phyloP scores from a whole-genome alignment of 345 rosid species.

The Citrus sp. region DNA sequence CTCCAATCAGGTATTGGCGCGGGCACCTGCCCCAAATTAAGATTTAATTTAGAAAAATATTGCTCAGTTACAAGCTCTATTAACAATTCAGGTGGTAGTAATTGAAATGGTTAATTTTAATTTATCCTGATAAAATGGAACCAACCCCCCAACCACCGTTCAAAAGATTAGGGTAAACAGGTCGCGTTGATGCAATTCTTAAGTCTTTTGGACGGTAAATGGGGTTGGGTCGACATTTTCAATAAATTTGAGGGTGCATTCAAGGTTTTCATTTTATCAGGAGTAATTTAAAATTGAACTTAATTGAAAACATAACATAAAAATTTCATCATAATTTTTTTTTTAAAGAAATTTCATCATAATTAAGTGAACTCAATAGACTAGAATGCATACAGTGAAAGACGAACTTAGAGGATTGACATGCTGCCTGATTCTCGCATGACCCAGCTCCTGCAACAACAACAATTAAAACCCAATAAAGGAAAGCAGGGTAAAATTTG shows the following conservation, averaged over 20 bases:
- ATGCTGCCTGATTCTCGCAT: slow-evolving; percentile 84
- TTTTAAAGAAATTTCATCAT: not conserved
- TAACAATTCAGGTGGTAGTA: not conserved
- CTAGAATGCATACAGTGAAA: slow-evolving; percentile 51
- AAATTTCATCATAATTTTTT: not conserved
- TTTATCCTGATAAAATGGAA: too few species aligned
- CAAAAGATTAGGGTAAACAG: too few species aligned
- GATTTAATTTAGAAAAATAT: not conserved
- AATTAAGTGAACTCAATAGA: not conserved
- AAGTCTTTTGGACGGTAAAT: too few species aligned
- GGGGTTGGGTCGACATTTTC: too few species aligned
- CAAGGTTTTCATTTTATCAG: too few species aligned
- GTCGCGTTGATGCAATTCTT: too few species aligned
- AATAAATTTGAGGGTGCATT: too few species aligned
- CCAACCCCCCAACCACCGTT: too few species aligned
- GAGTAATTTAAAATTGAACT: too few species aligned
- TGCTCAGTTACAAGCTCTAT: not conserved
- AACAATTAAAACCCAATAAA: not conserved
- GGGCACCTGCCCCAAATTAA: slow-evolving; percentile 44
- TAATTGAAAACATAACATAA: too few species aligned
- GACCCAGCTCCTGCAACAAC: slow-evolving; percentile 63
- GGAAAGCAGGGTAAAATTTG: not conserved
- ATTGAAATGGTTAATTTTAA: not conserved
- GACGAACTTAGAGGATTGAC: slow-evolving; percentile 90
- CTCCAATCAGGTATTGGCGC: slow-evolving; percentile 70